Evolutionary conservation across 768 basidiomycete species (phyloP).

Genomic region (Lactarius hengduanensis): DNA sequence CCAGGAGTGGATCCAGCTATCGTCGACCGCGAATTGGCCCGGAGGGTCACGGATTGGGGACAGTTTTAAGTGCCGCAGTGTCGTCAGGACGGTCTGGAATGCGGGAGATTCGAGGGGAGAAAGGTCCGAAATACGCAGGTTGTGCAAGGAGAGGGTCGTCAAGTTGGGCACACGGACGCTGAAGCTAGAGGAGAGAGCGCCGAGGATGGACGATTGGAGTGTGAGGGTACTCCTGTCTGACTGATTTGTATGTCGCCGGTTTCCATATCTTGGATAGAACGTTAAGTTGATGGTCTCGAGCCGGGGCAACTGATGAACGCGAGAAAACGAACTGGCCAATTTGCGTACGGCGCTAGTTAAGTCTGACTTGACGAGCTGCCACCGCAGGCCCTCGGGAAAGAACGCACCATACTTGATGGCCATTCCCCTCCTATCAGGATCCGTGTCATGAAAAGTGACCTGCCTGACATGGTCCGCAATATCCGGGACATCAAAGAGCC

Average conservation of each 20-base stretch:
- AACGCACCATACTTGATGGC: too few species aligned
- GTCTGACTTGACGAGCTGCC: neutral
- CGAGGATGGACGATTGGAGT: neutral
- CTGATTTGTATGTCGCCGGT: neutral
- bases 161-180: neutral
- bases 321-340: neutral
- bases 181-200: slow-evolving; percentile 1
- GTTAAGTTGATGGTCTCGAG: neutral
- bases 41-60: neutral
- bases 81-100: neutral
- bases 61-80: neutral
- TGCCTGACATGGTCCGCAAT: neutral
- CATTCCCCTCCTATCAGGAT: neutral
- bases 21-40: too few species aligned
- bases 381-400: neutral
- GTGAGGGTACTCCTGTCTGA: neutral
- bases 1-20: neutral
- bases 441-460: neutral
- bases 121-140: neutral
- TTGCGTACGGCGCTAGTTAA: neutral
- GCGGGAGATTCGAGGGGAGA: neutral
- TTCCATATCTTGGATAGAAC: neutral
- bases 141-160: neutral
- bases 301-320: neutral
- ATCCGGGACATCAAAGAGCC: neutral